Evolutionary conservation across 768 basidiomycete genomes (phyloP), one percentile per base, ranked within the genome.

Genomic region (Amanita pseudoporphyria): DNA sequence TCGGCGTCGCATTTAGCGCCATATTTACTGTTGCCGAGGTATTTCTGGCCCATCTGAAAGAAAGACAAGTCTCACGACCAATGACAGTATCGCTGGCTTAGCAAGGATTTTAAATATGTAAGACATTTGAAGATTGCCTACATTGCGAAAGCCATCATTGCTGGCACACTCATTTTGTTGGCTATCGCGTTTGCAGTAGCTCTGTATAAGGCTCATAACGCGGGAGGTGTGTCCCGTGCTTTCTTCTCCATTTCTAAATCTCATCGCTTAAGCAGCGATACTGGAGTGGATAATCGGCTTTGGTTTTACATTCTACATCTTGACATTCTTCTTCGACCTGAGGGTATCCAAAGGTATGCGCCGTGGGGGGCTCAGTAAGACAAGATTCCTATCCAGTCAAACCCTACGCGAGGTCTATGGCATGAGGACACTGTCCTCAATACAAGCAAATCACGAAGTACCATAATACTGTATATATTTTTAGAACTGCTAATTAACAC

Each of bases 281-380:
- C 57, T 89, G 6, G 87, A 90, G 62, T 90, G 87, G 87, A 58
- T 63, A 0, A 84, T 90, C 43, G 73, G 76, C 3, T 81, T 88
- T 47, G 78, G 83, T 6, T 87, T 80, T 62, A 81, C 81, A 5
- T 72, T 85, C 55, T 89, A 84, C 62, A 65, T 87, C 35, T 67
- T 86, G 51, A 82, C 84, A 0, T 89, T 85, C 65, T 78, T 63
- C 54, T 84, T 75, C 60, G 87, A 90, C 62, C 71, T 87, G n/a
- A 69, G 78, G 43, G 70, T 75, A 61, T 71, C 78, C 3, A 79
- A 76, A 56, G 78, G 77, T 44, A 63, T 74, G 2, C 65, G 63
- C 41, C 70, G 67, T 52, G 76, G 78, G 36, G 67, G 78, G 56
- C 67, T 77, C 30, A 68, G 59, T 21, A 56, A 58, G 22, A 58